Conservation (phyloP, 2,329 filamentous ascomycete species). For the Fusarium haematococcum region DNA sequence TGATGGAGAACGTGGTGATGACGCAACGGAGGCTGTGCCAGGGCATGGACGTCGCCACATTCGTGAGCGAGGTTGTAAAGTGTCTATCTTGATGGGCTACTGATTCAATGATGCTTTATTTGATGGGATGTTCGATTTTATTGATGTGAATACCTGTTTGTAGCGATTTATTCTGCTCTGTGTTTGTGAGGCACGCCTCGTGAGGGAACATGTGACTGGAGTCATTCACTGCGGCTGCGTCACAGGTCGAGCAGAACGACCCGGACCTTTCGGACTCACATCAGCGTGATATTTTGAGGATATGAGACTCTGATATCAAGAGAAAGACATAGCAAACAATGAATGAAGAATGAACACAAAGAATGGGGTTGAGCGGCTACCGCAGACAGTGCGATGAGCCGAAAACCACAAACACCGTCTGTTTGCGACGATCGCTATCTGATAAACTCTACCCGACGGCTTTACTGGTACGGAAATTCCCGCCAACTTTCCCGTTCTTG, state of each 20-base stretch:
- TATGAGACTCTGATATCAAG: background rate
- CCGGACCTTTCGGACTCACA: background rate
- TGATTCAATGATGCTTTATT: background rate
- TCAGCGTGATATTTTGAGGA: background rate
- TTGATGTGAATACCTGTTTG: background rate
- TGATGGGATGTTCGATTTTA: background rate
- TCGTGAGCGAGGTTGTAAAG: background rate
- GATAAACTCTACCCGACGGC: background rate
- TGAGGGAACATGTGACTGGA: background rate
- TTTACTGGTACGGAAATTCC: background rate
- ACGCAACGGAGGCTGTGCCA: background rate
- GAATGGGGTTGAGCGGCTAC: background rate
- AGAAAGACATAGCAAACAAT: background rate
- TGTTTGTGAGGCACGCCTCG: background rate
- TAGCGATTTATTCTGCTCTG: background rate
- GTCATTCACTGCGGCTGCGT: background rate
- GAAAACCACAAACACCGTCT: background rate
- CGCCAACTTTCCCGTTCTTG: background rate
- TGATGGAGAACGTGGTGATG: conserved; percentile 1
- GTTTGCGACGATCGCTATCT: background rate
- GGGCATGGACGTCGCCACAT: background rate
- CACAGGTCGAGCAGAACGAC: background rate
- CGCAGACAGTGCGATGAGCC: background rate
- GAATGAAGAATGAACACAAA: too few species aligned
- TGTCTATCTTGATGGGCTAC: background rate